Percentiles rank a stretch among this genome's conserved stretches.
phyloP scores from a whole-genome alignment of 2,329 filamentous ascomycete species.

The Botrytis fragariae region DNA sequence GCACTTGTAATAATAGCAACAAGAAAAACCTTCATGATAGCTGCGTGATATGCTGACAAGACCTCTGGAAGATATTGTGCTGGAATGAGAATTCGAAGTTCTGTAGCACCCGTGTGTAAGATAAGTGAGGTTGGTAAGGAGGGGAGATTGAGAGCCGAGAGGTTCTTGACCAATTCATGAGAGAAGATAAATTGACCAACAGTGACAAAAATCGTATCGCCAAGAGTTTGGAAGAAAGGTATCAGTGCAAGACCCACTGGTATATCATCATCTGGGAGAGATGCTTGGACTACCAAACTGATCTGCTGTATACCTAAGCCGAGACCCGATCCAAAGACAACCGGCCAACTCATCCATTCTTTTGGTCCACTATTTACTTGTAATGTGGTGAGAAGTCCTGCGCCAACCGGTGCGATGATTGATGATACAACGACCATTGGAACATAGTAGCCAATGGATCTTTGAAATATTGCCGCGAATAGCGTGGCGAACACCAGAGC shows the following conservation, averaged over 20 bases:
- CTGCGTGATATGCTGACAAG: conserved; percentile 53
- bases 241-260: conserved; percentile 38
- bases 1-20: conserved; percentile 52
- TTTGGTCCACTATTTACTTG: conserved; percentile 36
- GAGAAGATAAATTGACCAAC: conserved; percentile 34
- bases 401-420: conserved; percentile 40
- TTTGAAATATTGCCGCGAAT: conserved; percentile 35
- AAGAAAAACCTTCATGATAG: conserved; percentile 53
- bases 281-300: conserved; percentile 34
- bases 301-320: conserved; percentile 37
- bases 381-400: conserved; percentile 44
- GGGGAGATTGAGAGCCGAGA: conserved; percentile 20
- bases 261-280: conserved; percentile 32
- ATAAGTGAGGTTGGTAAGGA: conserved; percentile 23
- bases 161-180: conserved; percentile 31
- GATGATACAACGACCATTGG: conserved; percentile 31
- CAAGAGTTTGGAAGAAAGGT: conserved; percentile 41
- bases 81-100: conserved; percentile 44
- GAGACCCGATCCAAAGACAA: conserved; percentile 35
- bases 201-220: conserved; percentile 41
- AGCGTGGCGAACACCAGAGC: conserved; percentile 38
- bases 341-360: conserved; percentile 40
- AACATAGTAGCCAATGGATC: conserved; percentile 35
- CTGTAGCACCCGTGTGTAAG: conserved; percentile 48
- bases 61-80: conserved; percentile 45